Conservation (phyloP, 768 basidiomycete species). For the Leccinum rimulosum region DNA sequence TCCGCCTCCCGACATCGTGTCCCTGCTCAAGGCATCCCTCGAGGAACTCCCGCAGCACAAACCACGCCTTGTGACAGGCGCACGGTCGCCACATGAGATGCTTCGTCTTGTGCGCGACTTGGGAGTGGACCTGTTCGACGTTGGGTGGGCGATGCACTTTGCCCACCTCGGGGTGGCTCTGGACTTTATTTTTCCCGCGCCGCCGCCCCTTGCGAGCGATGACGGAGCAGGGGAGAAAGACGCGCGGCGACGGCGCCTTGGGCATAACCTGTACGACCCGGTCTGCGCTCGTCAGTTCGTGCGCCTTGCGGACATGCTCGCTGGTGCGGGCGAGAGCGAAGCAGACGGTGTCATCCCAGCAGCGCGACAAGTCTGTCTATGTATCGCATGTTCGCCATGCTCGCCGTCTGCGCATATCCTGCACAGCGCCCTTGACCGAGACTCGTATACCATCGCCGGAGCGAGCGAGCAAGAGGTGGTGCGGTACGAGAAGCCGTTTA, state of each 20-base stretch:
- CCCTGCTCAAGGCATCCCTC: conserved; percentile 62
- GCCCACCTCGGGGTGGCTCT: conserved; percentile 72
- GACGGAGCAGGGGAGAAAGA: not conserved
- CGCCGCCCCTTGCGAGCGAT: conserved; percentile 3
- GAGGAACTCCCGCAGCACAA: conserved; percentile 50
- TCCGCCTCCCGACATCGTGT: conserved; percentile 21
- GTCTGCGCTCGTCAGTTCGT: conserved; percentile 61
- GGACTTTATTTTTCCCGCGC: conserved; percentile 71
- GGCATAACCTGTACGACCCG: conserved; percentile 69
- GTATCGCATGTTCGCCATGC: conserved; percentile 55
- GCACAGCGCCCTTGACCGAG: conserved; percentile 46
- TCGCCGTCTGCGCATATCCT: conserved; percentile 34
- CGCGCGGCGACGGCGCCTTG: conserved; percentile 35
- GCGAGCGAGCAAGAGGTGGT: not conserved
- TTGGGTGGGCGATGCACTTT: conserved; percentile 64
- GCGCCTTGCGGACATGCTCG: conserved; percentile 43
- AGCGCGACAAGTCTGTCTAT: conserved; percentile 39
- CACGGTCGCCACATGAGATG: conserved; percentile 70
- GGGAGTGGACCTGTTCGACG: conserved; percentile 78
- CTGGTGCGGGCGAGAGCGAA: conserved; percentile 12
- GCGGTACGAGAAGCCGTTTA: conserved; percentile 33
- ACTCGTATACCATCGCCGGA: conserved; percentile 15
- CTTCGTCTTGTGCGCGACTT: conserved; percentile 59
- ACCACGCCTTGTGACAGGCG: conserved; percentile 58
- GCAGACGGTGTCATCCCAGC: not conserved